These are phyloP conservation scores for Aegilops sharonensis DNA, from an alignment of 176 grass and related monocot species.

Conservation along the genomic window DNA sequence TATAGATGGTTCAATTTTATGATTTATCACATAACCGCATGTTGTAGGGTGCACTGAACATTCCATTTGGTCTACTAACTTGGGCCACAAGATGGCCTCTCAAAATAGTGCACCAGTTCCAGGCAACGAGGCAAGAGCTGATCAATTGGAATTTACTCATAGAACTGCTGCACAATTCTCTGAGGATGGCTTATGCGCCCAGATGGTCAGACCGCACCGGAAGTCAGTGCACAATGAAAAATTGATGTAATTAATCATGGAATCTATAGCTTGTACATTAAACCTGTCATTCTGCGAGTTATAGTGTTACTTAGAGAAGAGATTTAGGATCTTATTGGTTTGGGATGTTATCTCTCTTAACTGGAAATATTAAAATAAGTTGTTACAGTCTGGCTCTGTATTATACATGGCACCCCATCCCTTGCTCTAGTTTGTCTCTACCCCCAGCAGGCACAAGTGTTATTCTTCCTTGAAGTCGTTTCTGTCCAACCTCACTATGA, in stretches of 20 bases:
- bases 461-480: neutral
- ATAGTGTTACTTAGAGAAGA: neutral
- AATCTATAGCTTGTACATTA: neutral
- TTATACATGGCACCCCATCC: constrained; percentile 6
- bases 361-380: neutral
- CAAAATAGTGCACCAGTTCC: neutral
- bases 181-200: neutral
- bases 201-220: neutral
- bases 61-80: neutral
- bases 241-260: neutral
- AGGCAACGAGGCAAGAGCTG: neutral
- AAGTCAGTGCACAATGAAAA: neutral
- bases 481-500: neutral
- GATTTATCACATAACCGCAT: neutral
- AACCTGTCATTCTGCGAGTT: neutral
- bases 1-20: neutral
- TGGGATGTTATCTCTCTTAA: neutral
- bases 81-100: neutral
- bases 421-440: constrained; percentile 9
- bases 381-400: neutral
- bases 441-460: neutral
- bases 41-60: neutral
- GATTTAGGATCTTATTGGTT: neutral
- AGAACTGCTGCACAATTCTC: neutral
- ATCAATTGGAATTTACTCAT: neutral